Evolutionary conservation across 331 rosid species (phyloP).

Genomic region (Cydonia oblonga): DNA sequence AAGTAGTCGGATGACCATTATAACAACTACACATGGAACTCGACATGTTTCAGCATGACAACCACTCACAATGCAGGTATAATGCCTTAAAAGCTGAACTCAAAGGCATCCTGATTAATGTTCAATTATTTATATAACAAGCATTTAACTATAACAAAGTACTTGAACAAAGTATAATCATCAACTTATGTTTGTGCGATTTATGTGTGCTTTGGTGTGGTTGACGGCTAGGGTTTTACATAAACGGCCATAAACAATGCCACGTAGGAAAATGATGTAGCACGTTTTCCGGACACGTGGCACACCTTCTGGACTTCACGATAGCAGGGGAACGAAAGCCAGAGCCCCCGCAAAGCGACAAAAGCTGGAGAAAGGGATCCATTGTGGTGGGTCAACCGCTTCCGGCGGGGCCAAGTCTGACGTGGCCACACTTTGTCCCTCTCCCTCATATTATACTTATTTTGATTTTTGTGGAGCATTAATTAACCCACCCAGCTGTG

Average conservation of each 20-base stretch:
- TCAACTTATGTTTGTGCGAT: not conserved
- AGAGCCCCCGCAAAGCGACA: constrained; percentile 39
- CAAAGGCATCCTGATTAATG: too few species aligned
- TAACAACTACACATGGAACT: too few species aligned
- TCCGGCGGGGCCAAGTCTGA: constrained; percentile 28
- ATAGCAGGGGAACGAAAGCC: constrained; percentile 27
- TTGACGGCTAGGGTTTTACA: constrained; percentile 58
- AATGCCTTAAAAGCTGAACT: too few species aligned
- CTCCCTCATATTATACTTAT: constrained; percentile 7
- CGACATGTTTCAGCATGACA: too few species aligned
- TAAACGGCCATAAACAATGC: constrained; percentile 26
- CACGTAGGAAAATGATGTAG: constrained; percentile 22
- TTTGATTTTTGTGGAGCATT: constrained; percentile 1
- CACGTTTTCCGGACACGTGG: constrained; percentile 35
- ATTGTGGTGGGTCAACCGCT: constrained; percentile 33
- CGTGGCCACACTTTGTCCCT: constrained; percentile 39
- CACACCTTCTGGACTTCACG: constrained; percentile 7
- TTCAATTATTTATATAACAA: too few species aligned
- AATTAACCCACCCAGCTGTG: constrained; percentile 20
- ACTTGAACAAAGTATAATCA: too few species aligned
- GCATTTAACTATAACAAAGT: too few species aligned
- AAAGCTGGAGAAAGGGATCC: constrained; percentile 13
- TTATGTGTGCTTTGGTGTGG: not conserved
- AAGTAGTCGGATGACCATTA: too few species aligned
- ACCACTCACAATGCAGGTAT: too few species aligned